phyloP scores from a whole-genome alignment of 2,329 filamentous ascomycete species.

The Microcyclosporella mali region DNA sequence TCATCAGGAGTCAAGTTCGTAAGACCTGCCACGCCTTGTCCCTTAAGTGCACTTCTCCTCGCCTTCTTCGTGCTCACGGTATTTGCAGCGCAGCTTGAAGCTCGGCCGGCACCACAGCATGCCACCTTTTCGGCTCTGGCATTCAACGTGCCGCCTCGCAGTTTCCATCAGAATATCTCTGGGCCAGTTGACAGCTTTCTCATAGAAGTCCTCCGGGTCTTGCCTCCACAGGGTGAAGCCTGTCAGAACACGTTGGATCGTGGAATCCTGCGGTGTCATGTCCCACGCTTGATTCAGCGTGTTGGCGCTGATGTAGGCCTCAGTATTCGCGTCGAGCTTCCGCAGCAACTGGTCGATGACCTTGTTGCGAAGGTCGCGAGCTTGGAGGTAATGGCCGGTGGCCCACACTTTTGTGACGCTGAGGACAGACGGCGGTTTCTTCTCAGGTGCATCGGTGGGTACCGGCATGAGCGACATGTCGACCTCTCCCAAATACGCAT shows the following conservation, averaged over 20 bases:
- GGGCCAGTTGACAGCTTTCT: neutral
- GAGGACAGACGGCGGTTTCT: neutral
- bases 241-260: neutral
- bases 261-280: neutral
- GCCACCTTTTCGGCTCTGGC: neutral
- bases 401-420: neutral
- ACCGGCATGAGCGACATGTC: neutral
- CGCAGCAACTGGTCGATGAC: neutral
- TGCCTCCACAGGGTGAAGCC: neutral
- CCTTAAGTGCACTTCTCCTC: neutral
- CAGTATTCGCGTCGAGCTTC: neutral
- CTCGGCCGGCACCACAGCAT: neutral
- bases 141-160: neutral
- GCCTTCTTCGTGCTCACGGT: slow-evolving; percentile 1
- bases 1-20: too few relatives aligned
- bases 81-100: slow-evolving; percentile 1
- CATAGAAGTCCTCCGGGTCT: neutral
- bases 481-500: slow-evolving; percentile 5
- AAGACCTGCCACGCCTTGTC: too few relatives aligned
- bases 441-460: neutral
- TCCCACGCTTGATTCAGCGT: neutral
- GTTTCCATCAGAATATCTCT: neutral
- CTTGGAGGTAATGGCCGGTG: neutral
- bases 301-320: too few relatives aligned
- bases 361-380: neutral